Evolutionary conservation across 768 basidiomycete genomes (phyloP).

Genomic region (Cystobasidium onofrii): DNA sequence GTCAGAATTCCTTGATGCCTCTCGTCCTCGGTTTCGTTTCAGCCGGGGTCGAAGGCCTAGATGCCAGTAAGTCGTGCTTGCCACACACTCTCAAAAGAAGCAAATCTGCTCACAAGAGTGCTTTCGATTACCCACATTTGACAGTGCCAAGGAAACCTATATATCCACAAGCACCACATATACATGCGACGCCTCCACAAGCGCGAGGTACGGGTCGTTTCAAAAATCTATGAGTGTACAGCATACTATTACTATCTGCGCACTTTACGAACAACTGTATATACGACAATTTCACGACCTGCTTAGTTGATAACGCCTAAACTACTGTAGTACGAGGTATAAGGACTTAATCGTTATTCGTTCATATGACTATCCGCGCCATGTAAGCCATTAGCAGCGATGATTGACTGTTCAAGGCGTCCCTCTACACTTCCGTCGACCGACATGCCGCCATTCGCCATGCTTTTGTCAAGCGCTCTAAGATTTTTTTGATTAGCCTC

Average conservation of each 20-base stretch:
- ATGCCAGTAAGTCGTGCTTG: background rate
- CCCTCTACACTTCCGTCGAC: background rate
- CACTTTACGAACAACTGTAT: background rate
- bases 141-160: slow-evolving; percentile 22
- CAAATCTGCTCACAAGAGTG: too few species aligned
- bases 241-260: background rate
- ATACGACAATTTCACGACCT: background rate
- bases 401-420: background rate
- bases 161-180: background rate
- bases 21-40: slow-evolving; percentile 56
- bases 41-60: slow-evolving; percentile 28
- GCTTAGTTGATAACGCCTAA: background rate
- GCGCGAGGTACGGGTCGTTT: slow-evolving; percentile 28
- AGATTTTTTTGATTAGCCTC: background rate
- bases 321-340: background rate
- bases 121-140: background rate
- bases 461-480: background rate
- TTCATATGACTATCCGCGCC: background rate
- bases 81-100: background rate
- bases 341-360: background rate
- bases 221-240: background rate
- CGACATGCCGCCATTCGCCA: background rate
- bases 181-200: slow-evolving; percentile 5
- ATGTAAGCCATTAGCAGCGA: background rate
- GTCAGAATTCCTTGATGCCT: slow-evolving; percentile 80